Evolutionary conservation across 768 basidiomycete species (phyloP).

Genomic region (Pleurotus platypus): DNA sequence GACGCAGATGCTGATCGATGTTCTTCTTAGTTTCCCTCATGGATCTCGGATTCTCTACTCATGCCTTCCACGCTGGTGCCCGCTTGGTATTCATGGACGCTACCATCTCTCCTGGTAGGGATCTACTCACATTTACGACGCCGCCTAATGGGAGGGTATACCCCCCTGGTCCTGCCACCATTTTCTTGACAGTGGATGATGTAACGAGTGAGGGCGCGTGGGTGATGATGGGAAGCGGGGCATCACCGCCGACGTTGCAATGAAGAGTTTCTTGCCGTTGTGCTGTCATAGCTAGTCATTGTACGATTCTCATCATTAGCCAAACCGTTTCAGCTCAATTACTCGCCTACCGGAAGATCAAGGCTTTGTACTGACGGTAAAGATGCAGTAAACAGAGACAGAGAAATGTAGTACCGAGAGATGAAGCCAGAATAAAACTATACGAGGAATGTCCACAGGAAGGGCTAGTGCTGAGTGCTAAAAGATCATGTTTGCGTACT

Average conservation of each 20-base stretch:
- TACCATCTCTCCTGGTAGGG: conserved; percentile 21
- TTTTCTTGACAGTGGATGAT: conserved; percentile 12
- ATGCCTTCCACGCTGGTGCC: conserved; percentile 31
- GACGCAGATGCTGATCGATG: not conserved
- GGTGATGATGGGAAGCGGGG: conserved; percentile 14
- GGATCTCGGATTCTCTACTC: conserved; percentile 31
- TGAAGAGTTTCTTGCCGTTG: not conserved
- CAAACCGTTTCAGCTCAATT: no score
- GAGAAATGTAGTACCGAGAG: no score
- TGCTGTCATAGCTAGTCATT: no score
- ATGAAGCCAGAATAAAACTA: no score
- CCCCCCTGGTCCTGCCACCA: conserved; percentile 26
- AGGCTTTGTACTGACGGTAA: no score
- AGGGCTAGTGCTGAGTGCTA: no score
- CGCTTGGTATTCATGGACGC: conserved; percentile 31
- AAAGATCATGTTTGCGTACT: no score
- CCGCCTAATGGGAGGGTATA: conserved; percentile 32
- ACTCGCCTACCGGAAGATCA: no score
- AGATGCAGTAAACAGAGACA: no score
- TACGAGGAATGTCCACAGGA: no score
- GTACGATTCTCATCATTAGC: no score
- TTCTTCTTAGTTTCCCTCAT: conserved; percentile 25
- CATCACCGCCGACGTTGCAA: conserved; percentile 13
- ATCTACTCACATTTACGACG: conserved; percentile 25
- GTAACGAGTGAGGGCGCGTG: conserved; percentile 12